phyloP scores from a whole-genome alignment of 805 yeast genomes.

The Candida insectalens region DNA sequence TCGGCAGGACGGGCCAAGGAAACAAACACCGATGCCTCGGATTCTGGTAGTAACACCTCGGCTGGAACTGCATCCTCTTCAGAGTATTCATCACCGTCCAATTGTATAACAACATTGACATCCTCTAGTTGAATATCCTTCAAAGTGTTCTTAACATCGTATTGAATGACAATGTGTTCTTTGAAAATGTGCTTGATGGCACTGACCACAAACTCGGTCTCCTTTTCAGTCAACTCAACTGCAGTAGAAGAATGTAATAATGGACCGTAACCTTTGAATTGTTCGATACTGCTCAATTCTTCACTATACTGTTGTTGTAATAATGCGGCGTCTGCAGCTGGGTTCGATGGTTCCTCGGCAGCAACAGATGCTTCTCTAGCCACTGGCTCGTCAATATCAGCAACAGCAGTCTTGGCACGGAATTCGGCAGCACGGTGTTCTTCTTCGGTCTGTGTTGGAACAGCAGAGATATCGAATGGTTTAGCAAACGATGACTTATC shows the following conservation, averaged over 20 bases:
- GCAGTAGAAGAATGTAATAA: conserved; percentile 60
- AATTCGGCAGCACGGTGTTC: conserved; percentile 59
- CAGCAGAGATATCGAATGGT: conserved; percentile 62
- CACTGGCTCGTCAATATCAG: conserved; percentile 13
- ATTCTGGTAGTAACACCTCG: conserved; percentile 60
- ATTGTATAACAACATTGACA: conserved; percentile 59
- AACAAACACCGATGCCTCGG: conserved; percentile 68
- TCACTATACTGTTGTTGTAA: conserved; percentile 59
- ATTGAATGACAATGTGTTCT: conserved; percentile 68
- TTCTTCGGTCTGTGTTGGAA: conserved; percentile 60
- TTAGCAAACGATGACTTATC: conserved; percentile 36
- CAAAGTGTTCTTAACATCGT: conserved; percentile 75
- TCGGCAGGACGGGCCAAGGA: conserved; percentile 56
- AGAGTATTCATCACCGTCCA: conserved; percentile 44
- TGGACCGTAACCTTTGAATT: conserved; percentile 63
- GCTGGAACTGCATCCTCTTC: conserved; percentile 73
- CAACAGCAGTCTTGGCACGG: conserved; percentile 36
- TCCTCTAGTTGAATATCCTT: conserved; percentile 68
- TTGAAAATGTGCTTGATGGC: conserved; percentile 79
- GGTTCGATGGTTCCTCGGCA: conserved; percentile 14
- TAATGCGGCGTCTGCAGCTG: conserved; percentile 23
- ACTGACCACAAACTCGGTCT: conserved; percentile 84
- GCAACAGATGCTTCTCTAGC: conserved; percentile 10
- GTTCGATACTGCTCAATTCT: conserved; percentile 62
- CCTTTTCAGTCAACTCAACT: conserved; percentile 75